Percentiles rank a stretch among this genome's conserved stretches.
These are phyloP conservation scores for Tubosaeta sp. DNA, from an alignment of 768 basidiomycete genomes.

Conservation along the genomic window DNA sequence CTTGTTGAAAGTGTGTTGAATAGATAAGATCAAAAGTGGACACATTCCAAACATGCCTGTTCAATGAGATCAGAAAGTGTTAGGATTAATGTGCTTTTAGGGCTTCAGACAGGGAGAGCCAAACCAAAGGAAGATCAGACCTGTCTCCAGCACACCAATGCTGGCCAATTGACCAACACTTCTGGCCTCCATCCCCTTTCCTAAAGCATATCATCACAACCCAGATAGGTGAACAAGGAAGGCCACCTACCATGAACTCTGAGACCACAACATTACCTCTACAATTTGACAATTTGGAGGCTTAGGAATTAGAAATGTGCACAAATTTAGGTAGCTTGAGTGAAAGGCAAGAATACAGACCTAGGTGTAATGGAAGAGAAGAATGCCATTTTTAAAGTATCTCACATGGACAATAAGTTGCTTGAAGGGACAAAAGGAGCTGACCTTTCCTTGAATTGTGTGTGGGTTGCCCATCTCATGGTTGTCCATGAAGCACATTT, in stretches of 20 bases:
- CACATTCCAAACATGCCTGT: conserved; percentile 37
- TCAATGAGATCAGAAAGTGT: conserved; percentile 58
- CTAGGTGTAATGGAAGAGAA: conserved; percentile 86
- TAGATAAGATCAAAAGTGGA: neutral
- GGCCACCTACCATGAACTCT: conserved; percentile 69
- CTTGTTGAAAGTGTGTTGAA: no score
- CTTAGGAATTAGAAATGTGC: conserved; percentile 87
- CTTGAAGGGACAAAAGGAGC: conserved; percentile 7
- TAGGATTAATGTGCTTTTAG: conserved; percentile 65
- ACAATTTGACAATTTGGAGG: conserved; percentile 92
- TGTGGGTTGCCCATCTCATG: conserved; percentile 95
- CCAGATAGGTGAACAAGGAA: neutral
- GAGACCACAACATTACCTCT: conserved; percentile 84
- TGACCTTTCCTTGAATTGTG: conserved; percentile 88
- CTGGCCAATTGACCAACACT: conserved; percentile 89
- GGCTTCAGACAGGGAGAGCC: conserved; percentile 36
- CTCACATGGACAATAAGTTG: neutral
- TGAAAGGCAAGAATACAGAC: conserved; percentile 76
- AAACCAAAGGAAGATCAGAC: conserved; percentile 27
- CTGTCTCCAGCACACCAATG: conserved; percentile 90
- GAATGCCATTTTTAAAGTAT: conserved; percentile 85
- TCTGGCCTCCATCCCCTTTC: conserved; percentile 85
- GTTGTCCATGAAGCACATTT: conserved; percentile 97
- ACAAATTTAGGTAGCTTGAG: conserved; percentile 77
- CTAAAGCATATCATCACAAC: conserved; percentile 35